Conservation (phyloP, 2,329 filamentous ascomycete species). For the Hypoxylon sp. region DNA sequence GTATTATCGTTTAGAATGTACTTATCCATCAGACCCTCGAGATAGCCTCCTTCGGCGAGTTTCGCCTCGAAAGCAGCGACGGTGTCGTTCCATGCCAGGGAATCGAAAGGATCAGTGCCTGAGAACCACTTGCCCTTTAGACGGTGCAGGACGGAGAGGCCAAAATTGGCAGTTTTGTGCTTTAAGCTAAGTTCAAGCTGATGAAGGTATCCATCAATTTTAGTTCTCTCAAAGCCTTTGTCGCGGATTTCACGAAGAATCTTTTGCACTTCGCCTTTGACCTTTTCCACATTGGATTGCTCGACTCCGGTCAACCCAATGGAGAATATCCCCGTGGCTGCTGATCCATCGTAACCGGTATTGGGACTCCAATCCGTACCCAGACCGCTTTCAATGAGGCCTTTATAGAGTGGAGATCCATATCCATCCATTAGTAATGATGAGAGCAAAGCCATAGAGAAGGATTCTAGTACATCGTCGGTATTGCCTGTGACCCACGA, state of each 20-base stretch:
- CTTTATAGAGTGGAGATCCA: slow-evolving; percentile 91
- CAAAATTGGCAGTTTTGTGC: slow-evolving; percentile 97
- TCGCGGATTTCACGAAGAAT: slow-evolving; percentile 78
- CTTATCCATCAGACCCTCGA: slow-evolving; percentile 88
- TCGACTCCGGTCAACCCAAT: slow-evolving; percentile 92
- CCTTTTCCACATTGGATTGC: slow-evolving; percentile 80
- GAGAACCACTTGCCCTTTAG: slow-evolving; percentile 96
- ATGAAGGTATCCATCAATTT: slow-evolving; percentile 94
- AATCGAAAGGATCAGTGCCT: slow-evolving; percentile 91
- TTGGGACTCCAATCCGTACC: slow-evolving; percentile 97
- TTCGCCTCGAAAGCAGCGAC: slow-evolving; percentile 84
- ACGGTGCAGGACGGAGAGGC: slow-evolving; percentile 89
- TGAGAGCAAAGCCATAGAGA: slow-evolving; percentile 85
- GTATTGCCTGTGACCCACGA: slow-evolving; percentile 93
- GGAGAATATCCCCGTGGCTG: slow-evolving; percentile 85
- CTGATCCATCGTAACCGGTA: slow-evolving; percentile 88
- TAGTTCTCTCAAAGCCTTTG: slow-evolving; percentile 88
- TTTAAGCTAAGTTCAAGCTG: slow-evolving; percentile 94
- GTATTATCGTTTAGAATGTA: slow-evolving; percentile 91
- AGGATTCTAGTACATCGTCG: slow-evolving; percentile 86
- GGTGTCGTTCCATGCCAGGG: slow-evolving; percentile 91
- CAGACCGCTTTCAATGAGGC: slow-evolving; percentile 88
- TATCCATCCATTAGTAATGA: slow-evolving; percentile 93
- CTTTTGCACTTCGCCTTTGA: slow-evolving; percentile 80
- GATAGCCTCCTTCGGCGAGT: slow-evolving; percentile 81